Base-by-base conservation (phyloP, 306 rosid species). In the Canavalia gladiata region DNA sequence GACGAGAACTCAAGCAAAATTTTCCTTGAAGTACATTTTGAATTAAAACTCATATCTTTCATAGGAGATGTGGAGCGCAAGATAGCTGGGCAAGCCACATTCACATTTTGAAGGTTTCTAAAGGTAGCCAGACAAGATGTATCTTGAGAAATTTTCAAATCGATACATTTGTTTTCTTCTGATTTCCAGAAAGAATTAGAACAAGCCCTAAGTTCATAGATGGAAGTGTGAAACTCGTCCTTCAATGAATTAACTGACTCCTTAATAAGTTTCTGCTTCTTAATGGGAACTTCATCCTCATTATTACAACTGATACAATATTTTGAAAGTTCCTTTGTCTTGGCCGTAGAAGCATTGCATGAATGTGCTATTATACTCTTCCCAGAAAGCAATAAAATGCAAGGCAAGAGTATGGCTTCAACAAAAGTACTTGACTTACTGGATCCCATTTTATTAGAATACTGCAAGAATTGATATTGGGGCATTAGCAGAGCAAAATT, bases 1-100 rank as follows among this genome's bases (percentile, higher is more conserved):
- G 87, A 83, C 60, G 82, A 76, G 68, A 93, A 87, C 90, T 95
- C 99, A 64, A 95, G 89, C 84, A 95, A 84, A 76, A 93, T 71
- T 84, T 89, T 91, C 63, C 75, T 85, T 67, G 87, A 82, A 72
- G 69, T 64, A 52, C 83, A 83, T 85, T 84, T 87, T 70, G 86
- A 74, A 85, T 81, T 74, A 68, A 70, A 82, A 28, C 80, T 12
- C n/a, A 30, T 55, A 41, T 62, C 84, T 67, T 63, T 72, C 47
- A 56, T 41, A 62, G 78, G 62, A 52, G 81, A 77, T 62, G 80
- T 80, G 80, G 82, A 71, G 55, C 70, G 57, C 87, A 95, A 76
- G 85, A 86, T 67, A 74, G 87, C 95, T 45, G 87, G 81, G 79
- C 55, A 56, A 84, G 70, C 78, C 51, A 73, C 58, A 8, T 72